phyloP scores from a whole-genome alignment of 345 rosid species.

The Viola odorata region DNA sequence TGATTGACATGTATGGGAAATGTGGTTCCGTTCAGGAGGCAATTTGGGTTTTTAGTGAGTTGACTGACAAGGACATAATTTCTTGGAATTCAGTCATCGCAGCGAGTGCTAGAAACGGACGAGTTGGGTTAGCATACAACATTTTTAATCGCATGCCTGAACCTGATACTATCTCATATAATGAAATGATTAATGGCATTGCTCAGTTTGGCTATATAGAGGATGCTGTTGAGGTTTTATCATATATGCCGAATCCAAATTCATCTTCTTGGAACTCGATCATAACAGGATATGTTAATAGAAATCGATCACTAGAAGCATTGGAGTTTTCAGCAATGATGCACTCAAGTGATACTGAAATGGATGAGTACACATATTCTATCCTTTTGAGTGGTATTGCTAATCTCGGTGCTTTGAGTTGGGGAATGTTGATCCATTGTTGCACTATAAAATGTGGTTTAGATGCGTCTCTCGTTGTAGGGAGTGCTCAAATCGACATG shows the following conservation, averaged over 20 bases:
- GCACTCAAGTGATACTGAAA: slow-evolving; percentile 38
- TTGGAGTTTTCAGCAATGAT: slow-evolving; percentile 45
- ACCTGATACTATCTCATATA: slow-evolving; percentile 69
- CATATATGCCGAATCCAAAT: slow-evolving; percentile 45
- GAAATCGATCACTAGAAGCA: slow-evolving; percentile 42
- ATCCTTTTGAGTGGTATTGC: slow-evolving; percentile 58
- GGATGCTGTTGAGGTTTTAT: slow-evolving; percentile 42
- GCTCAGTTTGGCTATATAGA: slow-evolving; percentile 52
- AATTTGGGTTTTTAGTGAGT: slow-evolving; percentile 35
- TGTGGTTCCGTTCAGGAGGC: slow-evolving; percentile 57
- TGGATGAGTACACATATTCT: slow-evolving; percentile 62
- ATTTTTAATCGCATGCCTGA: slow-evolving; percentile 51
- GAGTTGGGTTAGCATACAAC: slow-evolving; percentile 43
- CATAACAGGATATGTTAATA: slow-evolving; percentile 59
- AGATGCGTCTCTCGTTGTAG: slow-evolving; percentile 48
- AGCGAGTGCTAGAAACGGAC: slow-evolving; percentile 57
- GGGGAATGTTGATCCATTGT: slow-evolving; percentile 64
- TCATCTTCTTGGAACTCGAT: slow-evolving; percentile 86
- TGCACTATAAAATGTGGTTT: slow-evolving; percentile 37
- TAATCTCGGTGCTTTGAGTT: slow-evolving; percentile 43
- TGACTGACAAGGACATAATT: slow-evolving; percentile 52
- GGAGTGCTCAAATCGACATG: slow-evolving; percentile 72
- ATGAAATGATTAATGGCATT: slow-evolving; percentile 58
- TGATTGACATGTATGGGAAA: slow-evolving; percentile 85
- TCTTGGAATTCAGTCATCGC: slow-evolving; percentile 82